Percentiles rank a stretch among this genome's conserved stretches.
These are phyloP conservation scores for Pseudopithomyces chartarum DNA, from an alignment of 2,329 filamentous ascomycete genomes.

Conservation along the genomic window DNA sequence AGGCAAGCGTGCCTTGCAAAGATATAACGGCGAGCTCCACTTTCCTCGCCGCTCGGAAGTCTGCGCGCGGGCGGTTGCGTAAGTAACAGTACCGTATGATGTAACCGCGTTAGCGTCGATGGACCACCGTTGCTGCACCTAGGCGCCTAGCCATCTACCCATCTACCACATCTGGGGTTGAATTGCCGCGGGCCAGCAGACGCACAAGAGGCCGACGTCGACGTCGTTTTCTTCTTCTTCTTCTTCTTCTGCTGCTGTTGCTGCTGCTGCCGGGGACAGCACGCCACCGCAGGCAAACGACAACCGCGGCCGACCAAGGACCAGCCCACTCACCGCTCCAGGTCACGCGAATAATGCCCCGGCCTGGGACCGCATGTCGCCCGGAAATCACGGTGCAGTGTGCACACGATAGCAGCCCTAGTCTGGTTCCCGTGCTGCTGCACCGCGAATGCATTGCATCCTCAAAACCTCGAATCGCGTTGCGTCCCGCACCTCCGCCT, in stretches of 20 bases:
- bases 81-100: neutral
- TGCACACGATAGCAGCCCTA: neutral
- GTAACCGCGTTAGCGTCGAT: neutral
- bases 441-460: neutral
- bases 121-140: neutral
- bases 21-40: slow-evolving; percentile 4
- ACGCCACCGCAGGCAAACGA: no score
- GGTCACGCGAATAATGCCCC: slow-evolving; percentile 12
- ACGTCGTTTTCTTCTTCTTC: no score
- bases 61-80: neutral
- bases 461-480: neutral
- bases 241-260: no score
- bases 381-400: neutral
- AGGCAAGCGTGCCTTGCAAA: slow-evolving; percentile 2
- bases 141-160: no score
- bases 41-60: neutral
- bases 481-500: neutral
- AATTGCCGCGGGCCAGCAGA: no score
- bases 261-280: no score
- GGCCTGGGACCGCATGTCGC: neutral
- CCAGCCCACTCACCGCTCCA: slow-evolving; percentile 25
- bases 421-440: slow-evolving; percentile 7
- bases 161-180: no score
- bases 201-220: no score
- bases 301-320: no score